Base-by-base conservation (phyloP, 768 basidiomycete genomes). In the Tremella fuciformis region DNA sequence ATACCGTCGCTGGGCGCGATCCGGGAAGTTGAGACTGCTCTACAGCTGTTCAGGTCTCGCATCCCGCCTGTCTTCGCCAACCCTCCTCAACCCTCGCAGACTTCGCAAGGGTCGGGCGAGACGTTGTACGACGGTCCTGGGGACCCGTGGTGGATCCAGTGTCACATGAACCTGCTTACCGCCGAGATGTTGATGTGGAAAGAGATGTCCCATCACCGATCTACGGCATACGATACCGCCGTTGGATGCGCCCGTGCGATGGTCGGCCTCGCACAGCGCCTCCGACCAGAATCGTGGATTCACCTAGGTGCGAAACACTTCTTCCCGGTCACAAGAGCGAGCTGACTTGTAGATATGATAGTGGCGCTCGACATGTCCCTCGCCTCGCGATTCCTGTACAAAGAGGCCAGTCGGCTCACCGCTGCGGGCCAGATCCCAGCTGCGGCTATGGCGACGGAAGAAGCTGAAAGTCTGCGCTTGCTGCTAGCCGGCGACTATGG, bases 61-160 rank as follows among this genome's bases (percentile, higher is more conserved):
- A 58, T 71, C 18, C 65, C 70, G 9, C 21, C 50, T 0, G 16
- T 57, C 1, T 65, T 65, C 22, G 29, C 18, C 1, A 47, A 58
- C 41, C 51, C 39, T 6, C 42, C 46, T 42, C 46, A 18, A 50
- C 37, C 38, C 7, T 48, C 37, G 22, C 51, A n/a, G n/a, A 13
- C 15, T 6, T 19, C 39, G 13, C n/a, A 9, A 13, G 16, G 16
- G 29, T 25, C 49, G 4, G 49, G 49, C 16, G 21, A 29, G 25
- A 24, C 15, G 16, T 3, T n/a, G 16, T 66, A 66, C 53, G 59
- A 67, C 38, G 60, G 62, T 13, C 26, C 57, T 3, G 25, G 39
- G 2, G 70, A 76, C 53, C 74, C 72, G 22, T 76, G 72, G 71
- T 76, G 68, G 65, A 67, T 70, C 40, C 55, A 63, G 53, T 48